Conservation (phyloP, 768 basidiomycete species). For the Mycena leptocephala region DNA sequence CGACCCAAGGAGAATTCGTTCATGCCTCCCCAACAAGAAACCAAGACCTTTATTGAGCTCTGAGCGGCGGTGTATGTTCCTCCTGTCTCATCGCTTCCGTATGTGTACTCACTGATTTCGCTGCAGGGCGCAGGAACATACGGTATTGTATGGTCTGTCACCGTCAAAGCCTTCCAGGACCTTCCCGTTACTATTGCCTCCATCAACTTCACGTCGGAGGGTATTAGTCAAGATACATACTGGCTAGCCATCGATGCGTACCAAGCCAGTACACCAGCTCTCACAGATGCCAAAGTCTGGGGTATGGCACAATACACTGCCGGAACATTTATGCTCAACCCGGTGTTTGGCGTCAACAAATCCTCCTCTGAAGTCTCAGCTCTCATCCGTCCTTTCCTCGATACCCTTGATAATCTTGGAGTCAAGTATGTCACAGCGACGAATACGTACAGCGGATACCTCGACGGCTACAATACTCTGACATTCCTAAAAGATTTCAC, state of each 20-base stretch:
- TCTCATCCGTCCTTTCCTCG: slow-evolving; percentile 17
- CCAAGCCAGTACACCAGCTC: slow-evolving; percentile 10
- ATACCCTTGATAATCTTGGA: slow-evolving; percentile 19
- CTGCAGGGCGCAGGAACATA: too few species aligned
- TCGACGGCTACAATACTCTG: background rate
- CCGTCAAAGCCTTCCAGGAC: too few species aligned
- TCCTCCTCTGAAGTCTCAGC: too few species aligned
- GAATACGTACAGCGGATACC: slow-evolving; percentile 19
- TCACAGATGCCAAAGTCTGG: slow-evolving; percentile 18
- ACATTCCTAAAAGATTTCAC: background rate
- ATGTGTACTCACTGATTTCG: too few species aligned
- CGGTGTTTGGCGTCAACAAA: slow-evolving; percentile 17
- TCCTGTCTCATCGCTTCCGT: too few species aligned
- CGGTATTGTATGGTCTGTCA: too few species aligned
- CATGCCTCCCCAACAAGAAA: too few species aligned
- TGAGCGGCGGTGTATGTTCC: too few species aligned
- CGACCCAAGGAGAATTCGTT: too few species aligned
- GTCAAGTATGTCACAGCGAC: slow-evolving; percentile 8
- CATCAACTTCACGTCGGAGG: slow-evolving; percentile 22
- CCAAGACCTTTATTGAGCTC: too few species aligned
- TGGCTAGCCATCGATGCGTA: slow-evolving; percentile 26
- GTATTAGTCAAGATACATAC: slow-evolving; percentile 17
- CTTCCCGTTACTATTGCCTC: slow-evolving; percentile 26
- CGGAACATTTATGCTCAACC: slow-evolving; percentile 24
- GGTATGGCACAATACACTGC: too few species aligned